These are phyloP conservation scores for Suillus tomentosus DNA, from an alignment of 768 basidiomycete genomes.

Conservation along the genomic window DNA sequence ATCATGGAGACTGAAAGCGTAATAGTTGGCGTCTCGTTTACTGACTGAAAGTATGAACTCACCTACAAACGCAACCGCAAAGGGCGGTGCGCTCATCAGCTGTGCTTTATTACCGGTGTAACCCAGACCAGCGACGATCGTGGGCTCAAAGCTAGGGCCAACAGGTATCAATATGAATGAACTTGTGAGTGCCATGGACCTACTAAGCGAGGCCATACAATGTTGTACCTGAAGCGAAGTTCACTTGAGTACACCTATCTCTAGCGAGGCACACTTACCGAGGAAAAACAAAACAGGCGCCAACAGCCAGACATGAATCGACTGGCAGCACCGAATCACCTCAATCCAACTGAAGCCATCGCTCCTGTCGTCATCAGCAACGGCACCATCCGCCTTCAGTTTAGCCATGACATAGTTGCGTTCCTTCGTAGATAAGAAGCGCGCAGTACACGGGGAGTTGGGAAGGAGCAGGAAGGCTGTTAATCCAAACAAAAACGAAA, in stretches of 20 bases:
- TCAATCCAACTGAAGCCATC: constrained; percentile 62
- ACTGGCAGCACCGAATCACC: constrained; percentile 46
- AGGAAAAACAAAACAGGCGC: constrained; percentile 53
- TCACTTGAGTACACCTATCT: neutral
- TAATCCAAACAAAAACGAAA: constrained; percentile 62
- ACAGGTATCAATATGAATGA: constrained; percentile 41
- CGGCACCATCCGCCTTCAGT: constrained; percentile 28
- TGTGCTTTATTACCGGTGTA: constrained; percentile 56
- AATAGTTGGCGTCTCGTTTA: constrained; percentile 3
- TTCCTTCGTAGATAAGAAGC: constrained; percentile 54
- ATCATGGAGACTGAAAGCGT: constrained; percentile 37
- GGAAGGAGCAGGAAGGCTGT: constrained; percentile 52
- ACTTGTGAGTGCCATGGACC: constrained; percentile 36
- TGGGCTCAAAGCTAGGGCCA: constrained; percentile 64
- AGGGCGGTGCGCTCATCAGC: constrained; percentile 64
- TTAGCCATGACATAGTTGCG: constrained; percentile 44
- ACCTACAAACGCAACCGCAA: constrained; percentile 51
- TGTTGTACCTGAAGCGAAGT: constrained; percentile 19
- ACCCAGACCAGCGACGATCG: constrained; percentile 65
- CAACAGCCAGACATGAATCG: constrained; percentile 58
- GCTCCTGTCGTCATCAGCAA: constrained; percentile 41
- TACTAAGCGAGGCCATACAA: constrained; percentile 27
- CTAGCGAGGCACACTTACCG: constrained; percentile 36
- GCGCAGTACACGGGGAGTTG: constrained; percentile 42
- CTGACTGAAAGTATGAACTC: constrained; percentile 19